A percentile compares a stretch with the other conserved stretches of the same genome.
Conservation (phyloP, 2,329 filamentous ascomycete genomes). For the Plenodomus lindquistii region DNA sequence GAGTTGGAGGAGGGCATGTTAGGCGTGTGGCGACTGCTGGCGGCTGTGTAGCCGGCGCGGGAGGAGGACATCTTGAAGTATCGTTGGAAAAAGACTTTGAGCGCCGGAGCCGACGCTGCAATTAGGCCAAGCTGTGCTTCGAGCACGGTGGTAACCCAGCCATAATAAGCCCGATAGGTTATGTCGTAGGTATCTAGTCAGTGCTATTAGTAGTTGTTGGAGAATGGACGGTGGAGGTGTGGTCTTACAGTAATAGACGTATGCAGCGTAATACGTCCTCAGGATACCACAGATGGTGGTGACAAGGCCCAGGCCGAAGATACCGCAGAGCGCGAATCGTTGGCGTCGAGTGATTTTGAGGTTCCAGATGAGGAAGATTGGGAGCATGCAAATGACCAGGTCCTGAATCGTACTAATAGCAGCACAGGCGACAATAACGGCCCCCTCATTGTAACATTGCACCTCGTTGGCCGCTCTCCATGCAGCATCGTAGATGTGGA, state of each 20-base stretch:
- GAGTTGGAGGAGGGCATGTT: neutral
- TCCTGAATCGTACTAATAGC: constrained; percentile 47
- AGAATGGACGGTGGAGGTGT: no score
- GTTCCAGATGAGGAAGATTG: constrained; percentile 51
- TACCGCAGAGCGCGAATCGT: constrained; percentile 50
- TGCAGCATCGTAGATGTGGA: constrained; percentile 40
- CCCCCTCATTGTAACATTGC: constrained; percentile 44
- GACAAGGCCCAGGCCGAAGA: constrained; percentile 51
- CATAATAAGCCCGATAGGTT: constrained; percentile 45
- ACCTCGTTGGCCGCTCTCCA: constrained; percentile 39
- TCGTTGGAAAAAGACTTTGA: constrained; percentile 50
- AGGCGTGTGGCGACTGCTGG: constrained; percentile 6
- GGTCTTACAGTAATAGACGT: constrained; percentile 31
- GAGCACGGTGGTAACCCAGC: constrained; percentile 48
- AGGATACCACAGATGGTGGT: constrained; percentile 42
- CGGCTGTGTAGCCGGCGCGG: constrained; percentile 11
- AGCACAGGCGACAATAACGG: constrained; percentile 45
- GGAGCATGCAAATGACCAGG: constrained; percentile 47
- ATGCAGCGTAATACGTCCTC: constrained; percentile 44
- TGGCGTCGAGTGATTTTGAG: constrained; percentile 49
- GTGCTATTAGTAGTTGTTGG: neutral
- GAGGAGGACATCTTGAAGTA: constrained; percentile 36
- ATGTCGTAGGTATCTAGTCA: constrained; percentile 42
- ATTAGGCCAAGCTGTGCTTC: constrained; percentile 49
- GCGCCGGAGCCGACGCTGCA: constrained; percentile 48